phyloP scores from a whole-genome alignment of 2,329 filamentous ascomycete species.

The Ilyonectria destructans region DNA sequence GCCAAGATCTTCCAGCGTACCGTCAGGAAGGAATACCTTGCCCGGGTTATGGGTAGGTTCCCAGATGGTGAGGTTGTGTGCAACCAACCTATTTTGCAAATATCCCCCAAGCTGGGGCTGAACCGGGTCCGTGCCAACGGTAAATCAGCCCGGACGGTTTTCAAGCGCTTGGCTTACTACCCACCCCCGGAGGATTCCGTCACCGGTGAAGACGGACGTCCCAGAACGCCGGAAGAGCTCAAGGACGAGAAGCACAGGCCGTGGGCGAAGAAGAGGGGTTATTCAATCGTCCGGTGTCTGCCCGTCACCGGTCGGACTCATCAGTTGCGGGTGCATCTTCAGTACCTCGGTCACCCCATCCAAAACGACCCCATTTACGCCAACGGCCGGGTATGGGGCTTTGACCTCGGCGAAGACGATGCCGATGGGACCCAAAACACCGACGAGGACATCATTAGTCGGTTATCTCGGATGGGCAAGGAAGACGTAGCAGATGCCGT shows the following conservation, averaged over 20 bases:
- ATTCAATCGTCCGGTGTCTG: slow-evolving; percentile 94
- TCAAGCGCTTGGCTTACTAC: slow-evolving; percentile 94
- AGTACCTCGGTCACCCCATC: slow-evolving; percentile 95
- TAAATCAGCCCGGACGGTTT: slow-evolving; percentile 91
- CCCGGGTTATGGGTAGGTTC: slow-evolving; percentile 91
- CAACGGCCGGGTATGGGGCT: slow-evolving; percentile 92
- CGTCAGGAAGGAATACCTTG: slow-evolving; percentile 96
- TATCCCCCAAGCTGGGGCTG: slow-evolving; percentile 94
- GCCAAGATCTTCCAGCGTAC: slow-evolving; percentile 84
- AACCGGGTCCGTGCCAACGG: slow-evolving; percentile 96
- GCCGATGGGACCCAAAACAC: slow-evolving; percentile 78
- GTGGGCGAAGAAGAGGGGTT: slow-evolving; percentile 78
- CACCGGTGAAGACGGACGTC: slow-evolving; percentile 40
- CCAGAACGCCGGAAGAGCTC: slow-evolving; percentile 44
- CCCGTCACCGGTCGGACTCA: slow-evolving; percentile 96
- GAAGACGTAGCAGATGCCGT: slow-evolving; percentile 92
- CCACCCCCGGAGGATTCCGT: slow-evolving; percentile 63
- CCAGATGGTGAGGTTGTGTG: slow-evolving; percentile 93
- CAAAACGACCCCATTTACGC: slow-evolving; percentile 98
- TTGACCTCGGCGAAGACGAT: slow-evolving; percentile 79
- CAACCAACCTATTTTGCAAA: slow-evolving; percentile 92
- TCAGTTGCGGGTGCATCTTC: slow-evolving; percentile 94
- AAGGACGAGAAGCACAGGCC: slow-evolving; percentile 52
- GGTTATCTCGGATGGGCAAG: slow-evolving; percentile 93
- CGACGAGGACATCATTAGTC: slow-evolving; percentile 91